Percentiles rank a stretch among this genome's conserved stretches.
These are phyloP conservation scores for Aspergillus nanangensis DNA, from an alignment of 495 filamentous ascomycete species.

Conservation along the genomic window DNA sequence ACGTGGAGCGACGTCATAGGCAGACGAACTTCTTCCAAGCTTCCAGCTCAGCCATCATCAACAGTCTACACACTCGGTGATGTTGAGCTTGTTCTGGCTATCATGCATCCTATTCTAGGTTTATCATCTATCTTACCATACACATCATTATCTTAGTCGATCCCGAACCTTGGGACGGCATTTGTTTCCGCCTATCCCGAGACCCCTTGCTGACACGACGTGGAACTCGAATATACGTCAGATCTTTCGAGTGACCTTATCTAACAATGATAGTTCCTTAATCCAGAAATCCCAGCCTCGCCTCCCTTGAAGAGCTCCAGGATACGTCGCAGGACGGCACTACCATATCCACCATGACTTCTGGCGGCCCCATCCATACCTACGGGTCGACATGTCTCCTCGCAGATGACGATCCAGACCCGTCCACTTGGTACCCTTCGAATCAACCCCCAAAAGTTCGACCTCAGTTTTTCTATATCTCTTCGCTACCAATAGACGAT, in stretches of 20 bases:
- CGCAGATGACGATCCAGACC: slow-evolving; percentile 31
- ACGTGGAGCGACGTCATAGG: slow-evolving; percentile 43
- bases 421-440: slow-evolving; percentile 26
- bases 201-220: slow-evolving; percentile 16
- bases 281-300: too few relatives aligned
- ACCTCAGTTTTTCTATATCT: slow-evolving; percentile 79
- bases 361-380: slow-evolving; percentile 48
- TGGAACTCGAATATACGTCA: not conserved
- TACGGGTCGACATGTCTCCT: slow-evolving; percentile 51
- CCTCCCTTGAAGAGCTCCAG: too few relatives aligned
- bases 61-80: too few relatives aligned
- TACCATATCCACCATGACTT: slow-evolving; percentile 24
- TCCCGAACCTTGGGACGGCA: slow-evolving; percentile 2
- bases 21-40: too few relatives aligned
- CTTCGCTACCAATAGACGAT: slow-evolving; percentile 74
- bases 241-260: not conserved
- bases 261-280: not conserved
- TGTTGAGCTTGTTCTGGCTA: not conserved
- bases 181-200: slow-evolving; percentile 5
- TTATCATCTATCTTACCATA: not conserved
- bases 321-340: too few relatives aligned
- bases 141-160: not conserved
- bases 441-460: slow-evolving; percentile 43
- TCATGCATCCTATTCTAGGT: not conserved
- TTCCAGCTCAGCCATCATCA: too few relatives aligned